Conservation (phyloP, 352 stramenopile genomes). For the Phytophthora hybrid region DNA sequence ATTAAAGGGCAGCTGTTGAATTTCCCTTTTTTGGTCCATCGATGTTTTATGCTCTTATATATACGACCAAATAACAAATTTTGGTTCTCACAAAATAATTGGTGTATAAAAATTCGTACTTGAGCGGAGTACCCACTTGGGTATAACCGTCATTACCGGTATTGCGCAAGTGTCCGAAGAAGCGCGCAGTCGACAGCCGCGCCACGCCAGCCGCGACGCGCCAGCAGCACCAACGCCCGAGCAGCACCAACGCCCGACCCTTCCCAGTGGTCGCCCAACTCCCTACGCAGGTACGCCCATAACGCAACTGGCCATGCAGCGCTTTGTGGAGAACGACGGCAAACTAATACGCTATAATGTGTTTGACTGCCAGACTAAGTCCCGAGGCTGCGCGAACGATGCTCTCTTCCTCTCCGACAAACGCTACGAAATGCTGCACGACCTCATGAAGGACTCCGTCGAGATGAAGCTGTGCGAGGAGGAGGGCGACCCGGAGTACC, state of each 20-base stretch:
- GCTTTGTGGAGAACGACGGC: background rate
- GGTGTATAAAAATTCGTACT: background rate
- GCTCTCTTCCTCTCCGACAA: background rate
- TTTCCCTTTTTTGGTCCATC: conserved; percentile 1
- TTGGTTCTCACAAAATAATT: conserved; percentile 1
- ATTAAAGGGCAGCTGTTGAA: background rate
- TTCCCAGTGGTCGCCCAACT: background rate
- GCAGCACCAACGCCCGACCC: background rate
- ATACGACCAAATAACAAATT: background rate
- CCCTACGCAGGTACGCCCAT: background rate
- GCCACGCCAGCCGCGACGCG: no score
- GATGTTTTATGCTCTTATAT: background rate
- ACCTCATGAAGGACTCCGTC: background rate
- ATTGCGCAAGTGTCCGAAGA: background rate
- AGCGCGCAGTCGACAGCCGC: background rate
- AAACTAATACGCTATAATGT: background rate
- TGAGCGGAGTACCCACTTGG: background rate
- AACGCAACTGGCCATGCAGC: background rate
- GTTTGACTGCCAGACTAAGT: background rate
- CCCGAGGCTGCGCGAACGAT: background rate
- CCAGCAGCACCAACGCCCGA: no score
- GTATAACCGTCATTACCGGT: background rate
- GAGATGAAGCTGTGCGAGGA: background rate
- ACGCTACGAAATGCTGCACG: background rate
- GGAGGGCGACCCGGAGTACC: background rate